Percentiles rank a stretch among this genome's conserved stretches.
phyloP scores from a whole-genome alignment of 2,329 filamentous ascomycete species.

The Fusarium cicatricum region DNA sequence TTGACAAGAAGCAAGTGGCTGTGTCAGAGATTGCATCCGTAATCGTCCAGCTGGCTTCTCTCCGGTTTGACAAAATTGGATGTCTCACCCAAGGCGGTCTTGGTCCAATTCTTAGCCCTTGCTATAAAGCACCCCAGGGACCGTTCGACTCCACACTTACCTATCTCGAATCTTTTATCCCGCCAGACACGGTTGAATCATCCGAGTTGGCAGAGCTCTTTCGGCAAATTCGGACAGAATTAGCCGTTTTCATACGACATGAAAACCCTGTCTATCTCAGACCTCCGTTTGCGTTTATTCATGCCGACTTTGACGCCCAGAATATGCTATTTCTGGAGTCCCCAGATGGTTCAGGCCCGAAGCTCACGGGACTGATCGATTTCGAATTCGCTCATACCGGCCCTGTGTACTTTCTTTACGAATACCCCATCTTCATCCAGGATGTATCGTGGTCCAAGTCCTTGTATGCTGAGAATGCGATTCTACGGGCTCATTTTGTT shows the following conservation, averaged over 20 bases:
- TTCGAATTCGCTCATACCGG: constrained; percentile 1
- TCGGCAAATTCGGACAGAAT: neutral
- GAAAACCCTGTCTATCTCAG: neutral
- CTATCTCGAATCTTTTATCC: constrained; percentile 1
- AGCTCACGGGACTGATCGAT: constrained; percentile 3
- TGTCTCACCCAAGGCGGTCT: neutral
- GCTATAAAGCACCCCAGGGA: neutral
- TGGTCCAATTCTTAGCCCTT: neutral
- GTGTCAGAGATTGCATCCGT: neutral
- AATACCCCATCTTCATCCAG: constrained; percentile 10
- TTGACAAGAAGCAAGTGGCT: neutral
- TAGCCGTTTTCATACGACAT: neutral
- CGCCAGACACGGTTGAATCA: neutral
- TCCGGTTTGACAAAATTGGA: neutral
- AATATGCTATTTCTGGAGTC: constrained; percentile 1
- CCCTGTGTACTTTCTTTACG: constrained; percentile 1
- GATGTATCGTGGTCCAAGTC: neutral
- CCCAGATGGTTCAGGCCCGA: neutral
- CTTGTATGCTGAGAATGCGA: neutral
- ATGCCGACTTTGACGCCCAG: constrained; percentile 6
- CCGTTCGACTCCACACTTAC: neutral
- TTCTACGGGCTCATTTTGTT: neutral
- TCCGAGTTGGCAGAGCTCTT: neutral
- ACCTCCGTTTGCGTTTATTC: neutral
- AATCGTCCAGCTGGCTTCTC: neutral